Base-by-base conservation (phyloP, 164 flowering plant species). In the Magnolia kwangsiensis region DNA sequence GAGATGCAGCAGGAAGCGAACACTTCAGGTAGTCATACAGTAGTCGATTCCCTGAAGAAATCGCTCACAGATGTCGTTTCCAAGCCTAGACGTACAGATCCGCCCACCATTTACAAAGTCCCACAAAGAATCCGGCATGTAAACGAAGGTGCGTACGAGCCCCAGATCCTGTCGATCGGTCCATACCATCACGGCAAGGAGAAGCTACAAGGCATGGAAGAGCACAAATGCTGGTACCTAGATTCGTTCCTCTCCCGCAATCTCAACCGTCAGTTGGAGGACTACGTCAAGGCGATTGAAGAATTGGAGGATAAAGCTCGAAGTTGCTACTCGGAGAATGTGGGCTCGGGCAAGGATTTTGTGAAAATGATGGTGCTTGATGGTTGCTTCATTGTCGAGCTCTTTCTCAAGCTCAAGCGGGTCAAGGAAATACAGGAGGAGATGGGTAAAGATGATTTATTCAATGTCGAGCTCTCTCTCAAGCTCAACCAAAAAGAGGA, bases 121-220 rank as follows among this genome's bases (percentile, higher is more conserved):
- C 90, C 86, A 1, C 82, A 84, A 50, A 79, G 81, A 51, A 75
- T 91, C 4, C 79, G 81, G 3, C 84, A 80, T 20, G 80, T 78
- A 4, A 86, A 86, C 10, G 82, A 84, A 69, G 79, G 75, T 63
- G 86, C 89, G 14, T 75, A 75, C 49, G 63, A 65, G 7, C 78
- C 81, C 50, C 29, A 61, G 29, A 55, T 76, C 37, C 59, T 79
- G 50, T 79, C 81, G 16, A 79, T 79, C 50, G 81, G 78, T 3
- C 81, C 81, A 55, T 79, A 72, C 70, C 75, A 79, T 51, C 72
- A 24, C 1, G 73, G 76, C 2, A 27, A 5, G 20, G 19, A 4
- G 19, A 63, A 51, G 1, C 51, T 79, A 8, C 75, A 76, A 59
- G 72, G 72, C 71, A 79, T 79, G 73, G 81, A 79, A 69, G 69